Evolutionary conservation across 352 stramenopile species (phyloP), one percentile per base, ranked within the genome.

Genomic region (Pythium dissimile): DNA sequence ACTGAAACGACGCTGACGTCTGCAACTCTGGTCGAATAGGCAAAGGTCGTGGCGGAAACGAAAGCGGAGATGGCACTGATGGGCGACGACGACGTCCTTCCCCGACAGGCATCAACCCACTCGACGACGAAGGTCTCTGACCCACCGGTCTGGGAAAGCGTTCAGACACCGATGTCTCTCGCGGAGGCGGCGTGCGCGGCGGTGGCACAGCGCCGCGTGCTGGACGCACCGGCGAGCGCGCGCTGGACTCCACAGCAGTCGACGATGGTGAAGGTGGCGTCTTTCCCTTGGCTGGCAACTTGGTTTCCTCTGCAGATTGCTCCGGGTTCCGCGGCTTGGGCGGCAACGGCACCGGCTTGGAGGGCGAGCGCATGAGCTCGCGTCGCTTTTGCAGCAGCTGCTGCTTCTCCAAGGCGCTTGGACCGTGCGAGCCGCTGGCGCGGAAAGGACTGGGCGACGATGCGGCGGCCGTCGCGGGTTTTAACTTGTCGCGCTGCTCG

Each of bases 331-430:
- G n/a, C 9, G 43, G 18, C 44, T 16, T 18, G n/a, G 20, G 49
- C 23, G 26, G 49, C 35, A 27, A 49, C 26, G 35, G 16, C 5
- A 9, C 27, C n/a, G n/a, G 24, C 23, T 44, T 52, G 18, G 31
- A 39, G 9, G 55, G 45, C 38, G 55, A 20, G 3, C 55, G 55
- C 55, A 63, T 63, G 28, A 63, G 39, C 46, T 63, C 55, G 31
- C 48, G 47, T 0, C 55, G 55, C 3, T 18, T n/a, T 37, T 63
- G 55, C 2, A 63, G 47, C 1, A 63, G n/a, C 28, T 23, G 20
- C 4, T 52, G 28, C 55, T 50, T 63, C 28, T 63, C 55, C n/a
- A 39, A 27, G 37, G 50, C 55, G 30, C 55, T 63, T 21, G 39
- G 45, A 2, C 35, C 46, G 39, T 18, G 45, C 21, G 44, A 50